Base-by-base conservation (phyloP, 1,139 yeast species). In the Geotrichum phurueaensis region DNA sequence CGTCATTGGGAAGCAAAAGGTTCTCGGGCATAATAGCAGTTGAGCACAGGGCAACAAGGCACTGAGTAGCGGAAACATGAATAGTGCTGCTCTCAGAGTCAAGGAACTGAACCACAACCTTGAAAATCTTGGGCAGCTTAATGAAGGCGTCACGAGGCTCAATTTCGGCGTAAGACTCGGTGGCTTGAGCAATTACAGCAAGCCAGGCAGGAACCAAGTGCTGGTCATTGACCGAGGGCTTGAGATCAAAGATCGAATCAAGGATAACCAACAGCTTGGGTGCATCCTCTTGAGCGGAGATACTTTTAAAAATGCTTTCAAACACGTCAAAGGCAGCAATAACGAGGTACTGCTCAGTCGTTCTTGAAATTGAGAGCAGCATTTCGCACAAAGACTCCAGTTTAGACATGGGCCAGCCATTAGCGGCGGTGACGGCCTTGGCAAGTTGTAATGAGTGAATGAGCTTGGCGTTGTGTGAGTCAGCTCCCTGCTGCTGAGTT, bases 201-300 rank as follows among this genome's bases (percentile, higher is more conserved):
- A 91, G 81, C 99, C 99, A 94, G 10, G 97, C 83, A 20, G 96
- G 97, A 18, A 95, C 90, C 67, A 94, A 80, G 72, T 90, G 92
- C 51, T 86, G 79, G 70, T 94, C 99, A 67, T 86, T 87, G 31
- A 83, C 72, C 0, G 96, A 80, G 6, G 99, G 99, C 66, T 85
- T 86, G 70, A 92, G 79, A 64, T 88, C 89, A 67, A 89, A 82
- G 56, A 94, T 84, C 51, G 88, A 81, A 67, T 87, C 84, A 63
- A 91, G 77, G 18, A 89, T 86, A 60, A 78, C 81, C 27, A 80
- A 73, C 66, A 88, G 85, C 68, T 84, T 86, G 7, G 71, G 71
- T 12, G 68, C 66, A 50, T 83, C 87, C 64, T 86, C 87, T 52
- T 83, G 83, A 67, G 84, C 84, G 20, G 83, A 79, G 84, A 87